Conservation (phyloP, 352 stramenopile species). For the Globisporangium nodosum region DNA sequence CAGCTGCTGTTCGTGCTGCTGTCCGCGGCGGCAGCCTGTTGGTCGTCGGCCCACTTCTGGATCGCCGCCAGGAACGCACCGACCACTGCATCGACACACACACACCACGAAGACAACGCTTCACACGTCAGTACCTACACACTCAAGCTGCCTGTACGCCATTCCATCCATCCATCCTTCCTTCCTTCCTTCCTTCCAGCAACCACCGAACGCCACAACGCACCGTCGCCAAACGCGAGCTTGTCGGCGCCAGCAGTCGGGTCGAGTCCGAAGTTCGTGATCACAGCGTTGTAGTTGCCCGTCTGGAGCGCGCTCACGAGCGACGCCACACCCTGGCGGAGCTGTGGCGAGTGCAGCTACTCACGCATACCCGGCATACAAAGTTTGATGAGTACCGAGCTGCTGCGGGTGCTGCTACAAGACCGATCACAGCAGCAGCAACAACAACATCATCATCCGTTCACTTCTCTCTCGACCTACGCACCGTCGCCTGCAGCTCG, state of each 20-base stretch:
- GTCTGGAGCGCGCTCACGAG: slow-evolving; percentile 81
- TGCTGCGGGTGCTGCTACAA: neutral
- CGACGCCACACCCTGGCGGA: slow-evolving; percentile 86
- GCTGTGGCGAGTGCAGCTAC: slow-evolving; percentile 75
- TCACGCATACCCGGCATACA: neutral
- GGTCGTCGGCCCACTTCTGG: slow-evolving; percentile 64
- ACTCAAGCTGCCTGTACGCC: neutral
- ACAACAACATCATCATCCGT: neutral
- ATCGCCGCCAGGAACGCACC: slow-evolving; percentile 73
- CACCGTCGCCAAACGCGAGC: slow-evolving; percentile 80
- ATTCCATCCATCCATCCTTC: no score
- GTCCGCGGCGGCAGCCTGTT: slow-evolving; percentile 7
- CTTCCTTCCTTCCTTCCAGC: neutral
- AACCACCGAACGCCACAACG: slow-evolving; percentile 3
- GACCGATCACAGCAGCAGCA: no score
- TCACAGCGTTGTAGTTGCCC: slow-evolving; percentile 87
- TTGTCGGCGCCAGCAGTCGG: slow-evolving; percentile 67
- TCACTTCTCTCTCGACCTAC: neutral
- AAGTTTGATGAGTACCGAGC: neutral
- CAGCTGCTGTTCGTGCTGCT: neutral
- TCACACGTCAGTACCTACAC: no score
- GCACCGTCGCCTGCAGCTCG: slow-evolving; percentile 72
- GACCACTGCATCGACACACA: slow-evolving; percentile 31
- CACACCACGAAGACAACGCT: no score
- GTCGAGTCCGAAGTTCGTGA: slow-evolving; percentile 89